A percentile compares a stretch with the other conserved stretches of the same genome.
Conservation (phyloP, 73 alveolate species). For the Blepharisma japonicum region DNA sequence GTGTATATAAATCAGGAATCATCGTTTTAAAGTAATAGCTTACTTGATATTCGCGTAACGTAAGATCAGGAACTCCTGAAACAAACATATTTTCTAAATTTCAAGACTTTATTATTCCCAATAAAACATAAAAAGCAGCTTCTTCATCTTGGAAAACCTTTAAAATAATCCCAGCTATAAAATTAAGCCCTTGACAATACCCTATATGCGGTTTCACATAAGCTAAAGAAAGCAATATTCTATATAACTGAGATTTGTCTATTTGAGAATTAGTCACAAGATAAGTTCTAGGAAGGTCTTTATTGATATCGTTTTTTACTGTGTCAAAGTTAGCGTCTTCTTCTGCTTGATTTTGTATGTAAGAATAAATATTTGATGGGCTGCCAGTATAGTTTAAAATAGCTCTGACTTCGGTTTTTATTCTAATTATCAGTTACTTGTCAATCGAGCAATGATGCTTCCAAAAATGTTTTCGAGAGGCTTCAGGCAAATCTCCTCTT, state of each 20-base stretch:
- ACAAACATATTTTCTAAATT: slow-evolving; percentile 32
- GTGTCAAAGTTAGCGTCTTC: not conserved
- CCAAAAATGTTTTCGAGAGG: not conserved
- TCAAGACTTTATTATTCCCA: slow-evolving; percentile 47
- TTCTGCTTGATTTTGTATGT: not conserved
- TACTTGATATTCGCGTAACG: slow-evolving; percentile 34
- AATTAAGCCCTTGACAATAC: slow-evolving; percentile 83
- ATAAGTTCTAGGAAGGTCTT: slow-evolving; percentile 21
- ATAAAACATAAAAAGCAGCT: slow-evolving; percentile 65
- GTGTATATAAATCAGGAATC: slow-evolving; percentile 38
- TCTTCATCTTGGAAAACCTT: slow-evolving; percentile 56
- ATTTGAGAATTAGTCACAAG: not conserved
- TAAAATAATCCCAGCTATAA: slow-evolving; percentile 61
- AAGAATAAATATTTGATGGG: not conserved
- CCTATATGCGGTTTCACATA: slow-evolving; percentile 58
- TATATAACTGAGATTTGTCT: slow-evolving; percentile 29
- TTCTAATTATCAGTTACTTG: not conserved
- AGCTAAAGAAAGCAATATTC: slow-evolving; percentile 29
- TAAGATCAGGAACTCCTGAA: slow-evolving; percentile 50
- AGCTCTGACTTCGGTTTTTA: not conserved
- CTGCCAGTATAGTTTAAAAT: not conserved
- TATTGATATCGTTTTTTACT: not conserved
- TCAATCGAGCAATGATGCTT: not conserved
- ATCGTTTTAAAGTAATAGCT: slow-evolving; percentile 30
- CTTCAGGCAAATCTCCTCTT: not conserved